These are phyloP conservation scores for Coleophoma cylindrospora DNA, from an alignment of 2,329 filamentous ascomycete genomes.

Conservation along the genomic window DNA sequence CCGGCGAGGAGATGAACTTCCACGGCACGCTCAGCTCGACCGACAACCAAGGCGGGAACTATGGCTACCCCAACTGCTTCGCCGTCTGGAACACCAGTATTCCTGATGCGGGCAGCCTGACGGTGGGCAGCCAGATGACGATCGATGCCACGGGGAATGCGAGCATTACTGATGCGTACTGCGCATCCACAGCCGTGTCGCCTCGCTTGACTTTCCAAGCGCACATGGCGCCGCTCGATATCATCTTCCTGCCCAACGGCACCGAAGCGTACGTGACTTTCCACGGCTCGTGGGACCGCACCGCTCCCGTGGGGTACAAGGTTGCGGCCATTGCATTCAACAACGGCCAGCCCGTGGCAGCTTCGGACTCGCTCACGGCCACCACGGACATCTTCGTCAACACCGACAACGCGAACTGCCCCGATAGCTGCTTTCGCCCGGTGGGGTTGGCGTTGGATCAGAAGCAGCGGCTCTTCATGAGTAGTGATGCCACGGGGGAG, in stretches of 20 bases:
- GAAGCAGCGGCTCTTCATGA: constrained; percentile 56
- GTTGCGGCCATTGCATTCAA: constrained; percentile 36
- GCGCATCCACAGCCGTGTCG: constrained; percentile 35
- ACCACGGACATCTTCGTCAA: constrained; percentile 51
- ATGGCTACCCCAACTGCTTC: constrained; percentile 68
- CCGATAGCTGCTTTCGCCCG: constrained; percentile 55
- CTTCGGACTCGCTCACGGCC: constrained; percentile 38
- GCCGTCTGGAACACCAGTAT: constrained; percentile 55
- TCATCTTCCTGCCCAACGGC: constrained; percentile 57
- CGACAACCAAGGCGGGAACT: constrained; percentile 44
- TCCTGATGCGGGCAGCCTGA: constrained; percentile 35
- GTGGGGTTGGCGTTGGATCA: constrained; percentile 51
- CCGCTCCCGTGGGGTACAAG: constrained; percentile 40
- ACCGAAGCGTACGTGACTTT: constrained; percentile 62
- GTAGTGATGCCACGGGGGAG: constrained; percentile 59
- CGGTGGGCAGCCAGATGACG: constrained; percentile 45
- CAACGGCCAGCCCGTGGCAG: constrained; percentile 35
- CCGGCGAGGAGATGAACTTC: constrained; percentile 70
- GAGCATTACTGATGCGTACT: constrained; percentile 38
- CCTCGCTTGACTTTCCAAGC: constrained; percentile 58
- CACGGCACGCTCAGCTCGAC: constrained; percentile 49
- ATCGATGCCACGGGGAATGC: constrained; percentile 25
- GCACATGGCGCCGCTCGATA: constrained; percentile 67
- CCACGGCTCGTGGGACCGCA: constrained; percentile 65
- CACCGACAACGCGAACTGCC: constrained; percentile 45